Evolutionary conservation across 2,329 filamentous ascomycete genomes (phyloP), one percentile per base, ranked within the genome.

Genomic region (Aspergillus sp.): DNA sequence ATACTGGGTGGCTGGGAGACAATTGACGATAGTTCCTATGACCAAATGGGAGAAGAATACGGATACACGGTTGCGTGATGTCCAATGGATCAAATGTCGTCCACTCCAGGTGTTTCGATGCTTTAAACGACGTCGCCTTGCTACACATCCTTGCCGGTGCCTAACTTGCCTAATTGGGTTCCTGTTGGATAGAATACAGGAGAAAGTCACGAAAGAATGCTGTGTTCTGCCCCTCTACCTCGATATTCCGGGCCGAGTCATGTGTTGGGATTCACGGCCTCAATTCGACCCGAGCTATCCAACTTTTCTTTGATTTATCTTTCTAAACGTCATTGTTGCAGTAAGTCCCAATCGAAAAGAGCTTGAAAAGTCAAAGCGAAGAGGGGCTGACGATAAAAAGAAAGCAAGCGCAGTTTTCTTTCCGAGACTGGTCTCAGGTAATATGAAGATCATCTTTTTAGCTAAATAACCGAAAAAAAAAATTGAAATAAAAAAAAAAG

Each of bases 1-100:
- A 48, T 52, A 57, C 49, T 60, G 54, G 49, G 58, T 59, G 58
- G 58, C 57, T 58, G 58, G 55, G 56, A 46, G 20, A 48, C 46
- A 47, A 46, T 50, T 46, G 45, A 48, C 48, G 46, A 35, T 49
- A 41, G 30, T 42, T 38, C 22, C 49, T 43, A 50, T 37, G 44
- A 30, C 44, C 41, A 39, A 6, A 45, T 20, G 42, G 44, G 5
- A 47, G 46, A 13, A 41, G 45, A 25, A 53, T 48, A 43, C 45
- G 45, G 46, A 17, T 10, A 39, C 9, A 17, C 32, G 41, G 35
- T 44, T 49, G 43, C 45, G 44, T 52, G 46, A 47, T 38, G 20
- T 41, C 32, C 32, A 49, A 33, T 46, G 35, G 38, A 37, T 23
- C 41, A 37, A 45, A 45, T 35, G 19, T 23, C 43, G 37, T 17